Evolutionary conservation across 179 eudicot species (phyloP).

Genomic region (Beta macrorhiza): DNA sequence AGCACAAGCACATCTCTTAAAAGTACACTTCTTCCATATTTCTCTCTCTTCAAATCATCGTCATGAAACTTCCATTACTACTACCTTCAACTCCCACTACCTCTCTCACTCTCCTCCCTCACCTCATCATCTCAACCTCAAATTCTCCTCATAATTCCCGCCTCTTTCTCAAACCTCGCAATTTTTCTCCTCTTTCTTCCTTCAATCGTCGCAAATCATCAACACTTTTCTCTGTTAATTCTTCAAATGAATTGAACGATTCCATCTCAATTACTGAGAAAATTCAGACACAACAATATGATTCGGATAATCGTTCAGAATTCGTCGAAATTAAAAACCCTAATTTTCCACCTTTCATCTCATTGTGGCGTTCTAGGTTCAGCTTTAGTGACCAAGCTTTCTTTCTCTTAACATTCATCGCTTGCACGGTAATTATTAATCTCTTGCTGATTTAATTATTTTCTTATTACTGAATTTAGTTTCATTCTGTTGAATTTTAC

Average conservation of each 20-base stretch:
- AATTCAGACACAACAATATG: neutral
- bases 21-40: neutral
- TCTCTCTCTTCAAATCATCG: neutral
- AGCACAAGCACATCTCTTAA: neutral
- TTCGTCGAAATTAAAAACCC: conserved; percentile 11
- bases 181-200: neutral
- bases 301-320: neutral
- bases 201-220: neutral
- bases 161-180: neutral
- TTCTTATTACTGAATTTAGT: no score
- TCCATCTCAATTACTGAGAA: neutral
- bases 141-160: neutral
- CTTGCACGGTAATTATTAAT: conserved; percentile 55
- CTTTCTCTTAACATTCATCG: conserved; percentile 70
- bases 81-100: neutral
- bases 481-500: neutral
- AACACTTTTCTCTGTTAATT: neutral
- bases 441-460: neutral
- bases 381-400: conserved; percentile 60
- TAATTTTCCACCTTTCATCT: conserved; percentile 11
- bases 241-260: neutral
- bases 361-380: conserved; percentile 29
- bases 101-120: neutral
- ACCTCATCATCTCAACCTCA: neutral
- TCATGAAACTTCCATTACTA: neutral